Evolutionary conservation across 2,329 filamentous ascomycete genomes (phyloP), one percentile per base, ranked within the genome.

Genomic region (Fusarium drepaniforme): DNA sequence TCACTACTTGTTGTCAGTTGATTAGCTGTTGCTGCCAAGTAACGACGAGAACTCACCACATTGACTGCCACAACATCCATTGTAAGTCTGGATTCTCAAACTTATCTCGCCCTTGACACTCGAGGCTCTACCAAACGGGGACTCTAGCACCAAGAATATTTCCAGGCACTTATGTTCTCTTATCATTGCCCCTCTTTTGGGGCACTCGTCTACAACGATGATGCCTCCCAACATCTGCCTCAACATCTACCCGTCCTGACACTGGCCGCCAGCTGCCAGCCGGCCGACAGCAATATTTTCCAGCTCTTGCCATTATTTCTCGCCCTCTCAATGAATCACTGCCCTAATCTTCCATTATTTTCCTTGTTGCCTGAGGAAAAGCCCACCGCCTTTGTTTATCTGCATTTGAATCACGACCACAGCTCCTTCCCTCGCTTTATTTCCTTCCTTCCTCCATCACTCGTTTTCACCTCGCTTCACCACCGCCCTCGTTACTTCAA

Each of bases 291-390:
- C 68, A 46, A 72, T 66, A 57, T 46, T 38, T 59, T 42, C 15
- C 8, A 53, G 25, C 21, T 38, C 60, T 46, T 37, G 62, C 59
- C 38, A 35, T 68, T 23, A 63, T 64, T 64, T 58, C 59, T 62
- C 46, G 21, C 57, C 49, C 51, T 38, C 23, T 63, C 44, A 40
- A 40, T 73, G 74, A 78, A 74, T 78, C 77, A 78, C 67, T 65
- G 66, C n/a, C 51, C 44, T 33, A 46, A 38, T 64, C 35, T 56
- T 30, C 30, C 28, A 40, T 18, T 35, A 38, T 59, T 65, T 64
- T 49, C 23, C 53, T n/a, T 38, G 6, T 28, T 33, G 25, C 23
- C 33, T 38, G 51, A 66, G 37, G 30, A 70, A 63, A 65, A 18
- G 38, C 64, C 44, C 25, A 33, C 35, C 37, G 46, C 21, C 40